Evolutionary conservation across 805 yeast genomes (phyloP).

Genomic region (Hanseniaspora clermontiae): DNA sequence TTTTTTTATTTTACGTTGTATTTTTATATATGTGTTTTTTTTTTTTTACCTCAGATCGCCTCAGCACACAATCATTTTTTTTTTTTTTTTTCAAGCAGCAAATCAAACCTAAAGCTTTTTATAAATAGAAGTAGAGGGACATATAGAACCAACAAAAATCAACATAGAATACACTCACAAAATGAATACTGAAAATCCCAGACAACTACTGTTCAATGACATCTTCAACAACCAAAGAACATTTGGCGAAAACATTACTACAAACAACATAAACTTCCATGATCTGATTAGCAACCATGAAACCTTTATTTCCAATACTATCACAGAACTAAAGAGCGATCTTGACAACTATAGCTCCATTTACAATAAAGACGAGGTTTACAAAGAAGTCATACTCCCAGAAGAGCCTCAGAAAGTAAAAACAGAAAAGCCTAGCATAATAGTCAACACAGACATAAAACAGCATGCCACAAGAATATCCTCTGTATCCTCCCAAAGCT

Average conservation of each 20-base stretch:
- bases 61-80: no score
- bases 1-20: no score
- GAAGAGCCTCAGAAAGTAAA: not conserved
- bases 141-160: no score
- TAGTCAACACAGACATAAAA: not conserved
- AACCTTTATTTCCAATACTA: not conserved
- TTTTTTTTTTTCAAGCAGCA: no score
- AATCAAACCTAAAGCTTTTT: no score
- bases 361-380: not conserved
- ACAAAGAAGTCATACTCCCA: not conserved
- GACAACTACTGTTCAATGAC: conserved; percentile 7
- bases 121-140: not conserved
- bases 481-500: conserved; percentile 20
- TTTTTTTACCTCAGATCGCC: no score
- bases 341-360: not conserved
- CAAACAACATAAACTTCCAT: not conserved
- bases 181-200: conserved; percentile 4
- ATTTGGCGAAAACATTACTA: not conserved
- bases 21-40: no score
- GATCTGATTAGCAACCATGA: conserved; percentile 2
- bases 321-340: not conserved
- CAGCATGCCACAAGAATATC: conserved; percentile 1
- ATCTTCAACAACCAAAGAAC: conserved; percentile 10
- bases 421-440: not conserved
- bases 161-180: no score